Conservation (phyloP, 352 stramenopile genomes). For the Phytopythium litorale region DNA sequence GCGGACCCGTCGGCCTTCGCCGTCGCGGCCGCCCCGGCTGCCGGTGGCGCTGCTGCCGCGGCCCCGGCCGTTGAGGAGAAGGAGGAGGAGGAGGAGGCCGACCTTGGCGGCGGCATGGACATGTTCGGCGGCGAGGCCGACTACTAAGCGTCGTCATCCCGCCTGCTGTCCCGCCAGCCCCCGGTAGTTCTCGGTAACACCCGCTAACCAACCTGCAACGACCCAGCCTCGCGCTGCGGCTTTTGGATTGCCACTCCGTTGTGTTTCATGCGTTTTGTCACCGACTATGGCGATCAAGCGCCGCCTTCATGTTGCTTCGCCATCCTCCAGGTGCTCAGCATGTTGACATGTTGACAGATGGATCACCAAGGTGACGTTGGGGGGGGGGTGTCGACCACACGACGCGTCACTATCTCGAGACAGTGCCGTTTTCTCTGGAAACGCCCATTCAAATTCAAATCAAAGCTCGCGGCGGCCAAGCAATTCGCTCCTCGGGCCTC, state of each 20-base stretch:
- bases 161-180: neutral
- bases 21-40: constrained; percentile 77
- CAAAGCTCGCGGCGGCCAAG: constrained; percentile 13
- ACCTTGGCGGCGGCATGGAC: constrained; percentile 86
- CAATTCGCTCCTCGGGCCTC: neutral
- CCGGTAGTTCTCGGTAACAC: neutral
- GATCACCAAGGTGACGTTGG: too few relatives aligned
- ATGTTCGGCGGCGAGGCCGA: constrained; percentile 76
- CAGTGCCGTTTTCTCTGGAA: constrained; percentile 11
- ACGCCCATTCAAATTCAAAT: constrained; percentile 20
- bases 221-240: constrained; percentile 4
- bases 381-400: too few relatives aligned
- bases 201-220: constrained; percentile 3
- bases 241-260: constrained; percentile 3
- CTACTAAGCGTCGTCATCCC: constrained; percentile 46
- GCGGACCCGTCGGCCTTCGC: constrained; percentile 93
- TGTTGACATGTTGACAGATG: neutral
- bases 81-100: constrained; percentile 79
- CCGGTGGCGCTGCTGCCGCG: constrained; percentile 55
- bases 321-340: neutral
- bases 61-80: constrained; percentile 56
- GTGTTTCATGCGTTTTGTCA: neutral
- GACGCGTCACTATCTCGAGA: neutral
- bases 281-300: too few relatives aligned
- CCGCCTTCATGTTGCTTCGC: too few relatives aligned